A percentile compares a stretch with the other conserved stretches of the same genome.
Conservation (phyloP, 345 rosid genomes). For the Noccaea caerulescens region DNA sequence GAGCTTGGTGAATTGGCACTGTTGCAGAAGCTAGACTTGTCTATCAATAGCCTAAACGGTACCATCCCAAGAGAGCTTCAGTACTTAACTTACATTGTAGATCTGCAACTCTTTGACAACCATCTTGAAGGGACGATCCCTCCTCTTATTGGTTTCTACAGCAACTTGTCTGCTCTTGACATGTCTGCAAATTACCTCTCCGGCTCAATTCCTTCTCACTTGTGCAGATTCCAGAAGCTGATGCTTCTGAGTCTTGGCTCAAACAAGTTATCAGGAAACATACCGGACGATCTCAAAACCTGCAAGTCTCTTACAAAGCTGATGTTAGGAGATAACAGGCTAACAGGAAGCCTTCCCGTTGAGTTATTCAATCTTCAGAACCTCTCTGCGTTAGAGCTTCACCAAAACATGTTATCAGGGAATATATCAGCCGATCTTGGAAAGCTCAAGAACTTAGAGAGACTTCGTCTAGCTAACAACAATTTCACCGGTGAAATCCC, state of each 20-base stretch:
- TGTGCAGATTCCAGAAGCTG: conserved; percentile 67
- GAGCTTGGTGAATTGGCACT: conserved; percentile 63
- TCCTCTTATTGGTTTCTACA: conserved; percentile 61
- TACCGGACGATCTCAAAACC: conserved; percentile 61
- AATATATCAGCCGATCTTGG: conserved; percentile 62
- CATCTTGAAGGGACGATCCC: conserved; percentile 68
- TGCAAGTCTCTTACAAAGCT: conserved; percentile 72
- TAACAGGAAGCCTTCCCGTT: conserved; percentile 68
- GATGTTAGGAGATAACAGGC: conserved; percentile 69
- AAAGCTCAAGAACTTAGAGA: conserved; percentile 62
- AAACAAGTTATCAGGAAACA: conserved; percentile 67
- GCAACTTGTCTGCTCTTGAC: conserved; percentile 65
- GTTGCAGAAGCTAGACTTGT: conserved; percentile 72
- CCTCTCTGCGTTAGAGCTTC: conserved; percentile 74
- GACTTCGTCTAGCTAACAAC: conserved; percentile 73
- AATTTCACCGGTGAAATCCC: conserved; percentile 61
- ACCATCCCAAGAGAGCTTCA: conserved; percentile 68
- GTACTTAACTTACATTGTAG: conserved; percentile 53
- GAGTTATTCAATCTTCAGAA: conserved; percentile 69
- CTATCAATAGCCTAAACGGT: conserved; percentile 70
- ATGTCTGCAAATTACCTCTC: conserved; percentile 64
- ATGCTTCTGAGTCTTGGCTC: conserved; percentile 78
- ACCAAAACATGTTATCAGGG: conserved; percentile 70
- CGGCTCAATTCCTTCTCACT: conserved; percentile 69
- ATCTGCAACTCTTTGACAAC: conserved; percentile 81